phyloP scores from a whole-genome alignment of 768 basidiomycete species.

The Termitomyces sp. region DNA sequence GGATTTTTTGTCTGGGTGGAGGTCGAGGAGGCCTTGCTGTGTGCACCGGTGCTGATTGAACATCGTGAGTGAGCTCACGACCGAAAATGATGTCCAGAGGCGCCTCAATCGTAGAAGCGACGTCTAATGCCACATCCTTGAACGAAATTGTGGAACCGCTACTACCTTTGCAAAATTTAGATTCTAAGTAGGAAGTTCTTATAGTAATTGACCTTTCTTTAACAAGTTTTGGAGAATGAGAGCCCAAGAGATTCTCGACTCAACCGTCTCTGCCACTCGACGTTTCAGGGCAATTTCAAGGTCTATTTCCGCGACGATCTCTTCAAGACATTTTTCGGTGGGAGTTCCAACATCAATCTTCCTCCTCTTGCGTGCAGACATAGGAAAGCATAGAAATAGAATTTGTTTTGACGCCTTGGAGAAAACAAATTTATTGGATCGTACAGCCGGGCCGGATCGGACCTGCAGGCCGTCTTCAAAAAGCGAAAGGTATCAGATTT shows the following conservation, averaged over 20 bases:
- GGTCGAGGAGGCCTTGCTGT: constrained; percentile 17
- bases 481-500: no score
- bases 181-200: background rate
- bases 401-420: background rate
- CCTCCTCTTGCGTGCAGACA: constrained; percentile 14
- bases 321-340: constrained; percentile 8
- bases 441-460: background rate
- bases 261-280: constrained; percentile 32
- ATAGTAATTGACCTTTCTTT: constrained; percentile 19
- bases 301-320: constrained; percentile 33
- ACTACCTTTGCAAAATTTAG: constrained; percentile 1
- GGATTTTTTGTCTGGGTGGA: constrained; percentile 18
- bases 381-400: background rate
- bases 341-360: constrained; percentile 7
- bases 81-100: constrained; percentile 32
- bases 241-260: constrained; percentile 46
- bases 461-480: background rate
- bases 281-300: constrained; percentile 40
- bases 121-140: constrained; percentile 35
- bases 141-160: constrained; percentile 21
- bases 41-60: constrained; percentile 15
- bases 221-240: constrained; percentile 33
- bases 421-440: background rate
- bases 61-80: constrained; percentile 19
- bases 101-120: constrained; percentile 32